A percentile compares a stretch with the other conserved stretches of the same genome.
Evolutionary conservation across 768 basidiomycete species (phyloP).

Genomic region (Lactarius tabidus): DNA sequence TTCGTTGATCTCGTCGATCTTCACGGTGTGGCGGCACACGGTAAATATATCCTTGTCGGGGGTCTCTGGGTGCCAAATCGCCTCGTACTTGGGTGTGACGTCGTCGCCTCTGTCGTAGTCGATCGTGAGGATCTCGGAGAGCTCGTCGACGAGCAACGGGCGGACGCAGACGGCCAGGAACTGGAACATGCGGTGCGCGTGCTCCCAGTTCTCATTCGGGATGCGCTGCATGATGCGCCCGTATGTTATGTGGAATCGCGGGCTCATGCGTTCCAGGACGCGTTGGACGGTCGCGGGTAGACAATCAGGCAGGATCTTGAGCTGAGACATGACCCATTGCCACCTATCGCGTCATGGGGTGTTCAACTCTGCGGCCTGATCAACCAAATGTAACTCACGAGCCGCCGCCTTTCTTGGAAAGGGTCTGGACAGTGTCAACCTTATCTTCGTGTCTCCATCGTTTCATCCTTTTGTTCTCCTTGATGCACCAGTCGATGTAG

Average conservation of each 20-base stretch:
- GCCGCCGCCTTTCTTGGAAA: slow-evolving; percentile 15
- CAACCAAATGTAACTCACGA: slow-evolving; percentile 7
- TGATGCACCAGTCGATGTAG: slow-evolving; percentile 20
- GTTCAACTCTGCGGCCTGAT: background rate
- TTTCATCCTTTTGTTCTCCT: slow-evolving; percentile 25
- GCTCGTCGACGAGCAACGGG: slow-evolving; percentile 26
- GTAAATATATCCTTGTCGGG: slow-evolving; percentile 17
- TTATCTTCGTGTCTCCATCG: slow-evolving; percentile 16
- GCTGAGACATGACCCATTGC: slow-evolving; percentile 28
- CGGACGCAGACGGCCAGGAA: slow-evolving; percentile 24
- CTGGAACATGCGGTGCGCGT: slow-evolving; percentile 25
- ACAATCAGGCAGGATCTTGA: slow-evolving; percentile 25
- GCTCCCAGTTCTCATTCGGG: slow-evolving; percentile 17
- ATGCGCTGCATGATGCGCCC: slow-evolving; percentile 28
- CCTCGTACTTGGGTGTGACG: slow-evolving; percentile 15
- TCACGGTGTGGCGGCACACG: slow-evolving; percentile 16
- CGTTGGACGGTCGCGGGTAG: slow-evolving; percentile 17
- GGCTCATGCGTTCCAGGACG: slow-evolving; percentile 24
- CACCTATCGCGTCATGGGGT: slow-evolving; percentile 24
- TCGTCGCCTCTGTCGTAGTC: slow-evolving; percentile 22
- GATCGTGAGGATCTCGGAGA: slow-evolving; percentile 28
- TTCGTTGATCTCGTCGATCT: slow-evolving; percentile 6
- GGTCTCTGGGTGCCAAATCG: slow-evolving; percentile 21
- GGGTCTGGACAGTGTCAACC: slow-evolving; percentile 13
- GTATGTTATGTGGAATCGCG: slow-evolving; percentile 25